These are phyloP conservation scores for Schizosaccharomyces versatilis DNA, from an alignment of 1,139 yeast species.

Conservation along the genomic window DNA sequence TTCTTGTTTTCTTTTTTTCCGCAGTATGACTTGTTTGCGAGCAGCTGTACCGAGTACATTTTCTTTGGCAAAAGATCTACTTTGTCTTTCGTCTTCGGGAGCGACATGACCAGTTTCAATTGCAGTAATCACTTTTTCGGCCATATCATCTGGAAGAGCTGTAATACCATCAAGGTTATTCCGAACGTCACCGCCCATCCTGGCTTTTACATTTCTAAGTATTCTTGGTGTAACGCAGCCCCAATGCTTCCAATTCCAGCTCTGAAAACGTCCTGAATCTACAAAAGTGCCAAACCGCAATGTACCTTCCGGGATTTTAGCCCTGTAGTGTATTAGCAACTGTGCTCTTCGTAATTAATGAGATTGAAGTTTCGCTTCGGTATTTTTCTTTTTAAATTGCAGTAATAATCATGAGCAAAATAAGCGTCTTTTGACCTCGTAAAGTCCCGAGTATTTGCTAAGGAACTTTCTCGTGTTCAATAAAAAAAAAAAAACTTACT, in stretches of 20 bases:
- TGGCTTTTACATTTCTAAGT: background rate
- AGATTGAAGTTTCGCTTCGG: no score
- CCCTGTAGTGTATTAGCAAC: background rate
- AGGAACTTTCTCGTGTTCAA: no score
- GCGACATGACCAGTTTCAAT: background rate
- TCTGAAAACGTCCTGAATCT: constrained; percentile 2
- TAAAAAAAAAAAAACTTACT: background rate
- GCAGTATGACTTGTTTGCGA: background rate
- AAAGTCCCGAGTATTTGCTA: no score
- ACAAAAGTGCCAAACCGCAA: constrained; percentile 2
- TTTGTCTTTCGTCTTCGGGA: background rate
- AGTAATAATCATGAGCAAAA: no score
- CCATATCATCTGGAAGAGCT: background rate
- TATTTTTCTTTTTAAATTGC: no score
- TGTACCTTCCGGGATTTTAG: background rate
- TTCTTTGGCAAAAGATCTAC: background rate
- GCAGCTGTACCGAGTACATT: background rate
- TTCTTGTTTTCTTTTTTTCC: no score
- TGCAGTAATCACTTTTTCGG: background rate
- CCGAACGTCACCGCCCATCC: background rate
- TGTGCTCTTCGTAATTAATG: no score
- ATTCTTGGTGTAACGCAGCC: constrained; percentile 3
- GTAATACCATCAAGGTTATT: constrained; percentile 1
- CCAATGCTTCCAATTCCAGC: constrained; percentile 4
- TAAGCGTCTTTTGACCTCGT: no score